phyloP scores from a whole-genome alignment of 352 stramenopile genomes.

The Pythium rishiriense region DNA sequence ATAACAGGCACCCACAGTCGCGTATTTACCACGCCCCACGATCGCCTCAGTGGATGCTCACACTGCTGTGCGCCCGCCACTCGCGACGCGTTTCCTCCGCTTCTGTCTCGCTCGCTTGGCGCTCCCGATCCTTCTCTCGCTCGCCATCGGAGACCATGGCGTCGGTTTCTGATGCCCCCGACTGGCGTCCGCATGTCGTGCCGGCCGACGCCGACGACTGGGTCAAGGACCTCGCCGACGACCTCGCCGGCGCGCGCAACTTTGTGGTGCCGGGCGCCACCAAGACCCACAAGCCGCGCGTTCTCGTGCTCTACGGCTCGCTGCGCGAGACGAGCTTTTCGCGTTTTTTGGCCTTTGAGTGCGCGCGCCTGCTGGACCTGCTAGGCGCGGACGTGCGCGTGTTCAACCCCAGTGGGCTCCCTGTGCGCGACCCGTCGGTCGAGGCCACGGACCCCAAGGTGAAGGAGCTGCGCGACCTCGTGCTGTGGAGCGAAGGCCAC shows the following conservation, averaged over 20 bases:
- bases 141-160: neutral
- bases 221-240: slow-evolving; percentile 27
- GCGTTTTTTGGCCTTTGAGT: slow-evolving; percentile 51
- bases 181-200: slow-evolving; percentile 32
- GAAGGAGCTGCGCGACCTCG: slow-evolving; percentile 52
- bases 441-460: slow-evolving; percentile 57
- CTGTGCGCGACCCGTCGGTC: slow-evolving; percentile 53
- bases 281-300: slow-evolving; percentile 39
- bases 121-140: neutral
- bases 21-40: no score
- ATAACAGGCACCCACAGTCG: no score
- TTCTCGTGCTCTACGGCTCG: slow-evolving; percentile 66
- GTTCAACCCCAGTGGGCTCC: slow-evolving; percentile 40
- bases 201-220: slow-evolving; percentile 25
- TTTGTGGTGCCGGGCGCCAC: slow-evolving; percentile 23
- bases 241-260: slow-evolving; percentile 20
- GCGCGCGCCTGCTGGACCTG: slow-evolving; percentile 55
- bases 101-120: neutral
- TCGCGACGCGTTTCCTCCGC: neutral
- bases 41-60: slow-evolving; percentile 9
- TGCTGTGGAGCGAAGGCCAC: slow-evolving; percentile 66
- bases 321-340: slow-evolving; percentile 54
- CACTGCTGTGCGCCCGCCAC: neutral
- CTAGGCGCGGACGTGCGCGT: slow-evolving; percentile 60
- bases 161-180: neutral